These are phyloP conservation scores for Gnomoniopsis sp. DNA, from an alignment of 2,329 filamentous ascomycete species.

Conservation along the genomic window DNA sequence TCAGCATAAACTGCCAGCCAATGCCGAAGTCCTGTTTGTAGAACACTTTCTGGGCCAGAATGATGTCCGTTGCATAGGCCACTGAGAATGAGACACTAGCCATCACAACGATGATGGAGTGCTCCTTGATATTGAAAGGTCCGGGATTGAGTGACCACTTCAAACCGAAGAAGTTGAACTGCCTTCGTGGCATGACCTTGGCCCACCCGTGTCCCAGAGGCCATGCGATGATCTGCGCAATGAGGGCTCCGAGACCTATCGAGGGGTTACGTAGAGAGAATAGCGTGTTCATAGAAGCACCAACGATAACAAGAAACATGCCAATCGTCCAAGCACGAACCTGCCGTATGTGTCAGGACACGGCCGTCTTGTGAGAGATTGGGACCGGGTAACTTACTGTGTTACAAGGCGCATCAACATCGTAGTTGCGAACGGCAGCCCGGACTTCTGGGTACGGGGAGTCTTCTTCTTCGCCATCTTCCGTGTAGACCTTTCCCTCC, in stretches of 20 bases:
- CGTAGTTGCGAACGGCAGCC: constrained; percentile 61
- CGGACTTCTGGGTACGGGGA: constrained; percentile 66
- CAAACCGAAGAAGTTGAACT: constrained; percentile 50
- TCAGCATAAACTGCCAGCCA: constrained; percentile 62
- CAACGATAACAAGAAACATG: constrained; percentile 50
- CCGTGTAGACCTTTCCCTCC: constrained; percentile 20
- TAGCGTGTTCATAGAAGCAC: constrained; percentile 60
- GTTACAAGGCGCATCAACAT: constrained; percentile 63
- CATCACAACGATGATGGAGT: constrained; percentile 66
- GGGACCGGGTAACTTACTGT: constrained; percentile 44
- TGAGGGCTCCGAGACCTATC: constrained; percentile 57
- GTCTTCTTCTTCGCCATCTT: constrained; percentile 45
- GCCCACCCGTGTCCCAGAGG: constrained; percentile 62
- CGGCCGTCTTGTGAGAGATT: background rate
- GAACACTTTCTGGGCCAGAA: constrained; percentile 68
- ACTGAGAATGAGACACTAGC: constrained; percentile 67
- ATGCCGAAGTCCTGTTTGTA: constrained; percentile 69
- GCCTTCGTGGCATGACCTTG: constrained; percentile 45
- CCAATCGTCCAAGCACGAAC: constrained; percentile 58
- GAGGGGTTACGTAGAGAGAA: constrained; percentile 61
- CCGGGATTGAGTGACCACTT: constrained; percentile 61
- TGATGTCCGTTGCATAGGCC: constrained; percentile 71
- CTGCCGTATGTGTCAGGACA: constrained; percentile 1
- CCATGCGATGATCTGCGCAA: constrained; percentile 63
- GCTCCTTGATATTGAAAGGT: constrained; percentile 69